A percentile compares a stretch with the other conserved stretches of the same genome.
These are phyloP conservation scores for Diplogelasinospora grovesii DNA, from an alignment of 495 filamentous ascomycete genomes.

Conservation along the genomic window DNA sequence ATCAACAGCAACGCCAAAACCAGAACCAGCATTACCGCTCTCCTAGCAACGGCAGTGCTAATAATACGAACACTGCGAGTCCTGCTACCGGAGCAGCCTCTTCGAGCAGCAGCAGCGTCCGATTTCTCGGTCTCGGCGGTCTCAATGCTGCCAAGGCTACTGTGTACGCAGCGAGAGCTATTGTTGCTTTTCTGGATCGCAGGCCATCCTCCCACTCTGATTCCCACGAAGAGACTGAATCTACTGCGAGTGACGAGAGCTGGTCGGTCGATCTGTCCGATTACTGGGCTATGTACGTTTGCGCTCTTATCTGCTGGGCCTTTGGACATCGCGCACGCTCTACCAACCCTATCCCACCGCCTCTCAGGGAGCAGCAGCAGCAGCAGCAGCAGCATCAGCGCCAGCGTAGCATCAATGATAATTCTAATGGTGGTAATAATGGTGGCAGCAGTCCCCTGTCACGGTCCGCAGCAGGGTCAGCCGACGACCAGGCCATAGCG, in stretches of 20 bases:
- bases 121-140: constrained; percentile 5
- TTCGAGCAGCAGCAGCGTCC: too few species aligned
- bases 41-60: constrained; percentile 5
- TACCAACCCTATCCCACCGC: constrained; percentile 56
- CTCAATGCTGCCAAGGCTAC: constrained; percentile 20
- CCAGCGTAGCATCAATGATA: constrained; percentile 42
- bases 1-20: too few species aligned
- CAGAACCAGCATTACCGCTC: constrained; percentile 9
- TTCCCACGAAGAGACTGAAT: too few species aligned
- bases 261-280: constrained; percentile 35
- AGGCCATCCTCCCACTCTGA: too few species aligned
- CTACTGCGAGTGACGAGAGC: neutral
- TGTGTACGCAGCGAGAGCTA: constrained; percentile 27
- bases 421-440: constrained; percentile 60
- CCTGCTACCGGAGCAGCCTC: too few species aligned
- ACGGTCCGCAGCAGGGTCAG: constrained; percentile 19
- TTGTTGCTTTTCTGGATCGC: constrained; percentile 20
- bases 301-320: constrained; percentile 44
- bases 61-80: constrained; percentile 12
- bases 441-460: constrained; percentile 58
- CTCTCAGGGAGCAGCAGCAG: constrained; percentile 33
- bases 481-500: constrained; percentile 42
- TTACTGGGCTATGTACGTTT: constrained; percentile 44
- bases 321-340: constrained; percentile 24
- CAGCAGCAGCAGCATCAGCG: constrained; percentile 14